Evolutionary conservation across 164 flowering plant genomes (phyloP).

Genomic region (Stephania yunnanensis): DNA sequence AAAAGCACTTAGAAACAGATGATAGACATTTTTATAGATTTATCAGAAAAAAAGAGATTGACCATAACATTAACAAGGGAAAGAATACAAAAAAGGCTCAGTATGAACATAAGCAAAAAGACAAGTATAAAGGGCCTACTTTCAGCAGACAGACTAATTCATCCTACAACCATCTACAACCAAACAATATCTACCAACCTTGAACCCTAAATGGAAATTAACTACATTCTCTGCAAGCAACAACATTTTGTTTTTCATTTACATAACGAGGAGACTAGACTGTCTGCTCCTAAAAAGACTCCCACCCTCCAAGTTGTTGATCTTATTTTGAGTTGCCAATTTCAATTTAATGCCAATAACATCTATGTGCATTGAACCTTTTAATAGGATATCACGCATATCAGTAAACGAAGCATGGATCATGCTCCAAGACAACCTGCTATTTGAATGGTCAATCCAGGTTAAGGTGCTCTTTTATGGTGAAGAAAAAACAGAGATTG

Average conservation of each 20-base stretch:
- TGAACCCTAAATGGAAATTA: neutral
- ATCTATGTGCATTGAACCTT: neutral
- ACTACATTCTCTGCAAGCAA: neutral
- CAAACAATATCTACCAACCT: neutral
- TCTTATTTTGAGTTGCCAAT: neutral
- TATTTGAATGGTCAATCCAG: neutral
- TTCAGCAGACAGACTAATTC: neutral
- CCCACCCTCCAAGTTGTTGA: neutral
- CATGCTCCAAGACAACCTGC: neutral
- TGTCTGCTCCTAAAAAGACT: neutral
- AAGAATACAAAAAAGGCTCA: neutral
- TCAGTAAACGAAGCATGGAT: neutral
- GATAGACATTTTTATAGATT: slow-evolving; percentile 37
- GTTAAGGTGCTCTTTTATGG: too few species aligned
- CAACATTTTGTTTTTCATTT: neutral
- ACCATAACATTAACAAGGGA: neutral
- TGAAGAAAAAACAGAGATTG: too few species aligned
- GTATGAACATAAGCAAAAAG: slow-evolving; percentile 12
- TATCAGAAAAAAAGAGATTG: neutral
- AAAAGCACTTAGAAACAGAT: slow-evolving; percentile 33
- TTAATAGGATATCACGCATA: neutral
- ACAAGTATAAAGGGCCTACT: neutral
- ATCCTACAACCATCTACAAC: neutral
- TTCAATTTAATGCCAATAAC: neutral
- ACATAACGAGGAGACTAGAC: neutral